A percentile compares a stretch with the other conserved stretches of the same genome.
These are phyloP conservation scores for Barnettozyma pratensis DNA, from an alignment of 805 yeast genomes.

Conservation along the genomic window DNA sequence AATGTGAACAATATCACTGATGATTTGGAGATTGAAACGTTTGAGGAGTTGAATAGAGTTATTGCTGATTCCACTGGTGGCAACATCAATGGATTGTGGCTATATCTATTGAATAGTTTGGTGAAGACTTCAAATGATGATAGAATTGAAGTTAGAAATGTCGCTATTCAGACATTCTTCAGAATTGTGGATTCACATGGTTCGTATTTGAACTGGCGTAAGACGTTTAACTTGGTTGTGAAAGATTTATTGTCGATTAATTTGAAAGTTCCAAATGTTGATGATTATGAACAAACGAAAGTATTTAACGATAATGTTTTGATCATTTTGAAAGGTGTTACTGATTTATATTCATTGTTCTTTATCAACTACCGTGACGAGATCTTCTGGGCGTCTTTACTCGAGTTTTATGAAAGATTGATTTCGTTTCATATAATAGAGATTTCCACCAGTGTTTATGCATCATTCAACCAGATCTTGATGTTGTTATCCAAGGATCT, in stretches of 20 bases:
- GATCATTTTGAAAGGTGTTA: slow-evolving; percentile 60
- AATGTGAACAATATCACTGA: slow-evolving; percentile 3
- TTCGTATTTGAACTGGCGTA: slow-evolving; percentile 54
- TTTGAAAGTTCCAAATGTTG: slow-evolving; percentile 11
- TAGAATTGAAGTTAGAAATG: slow-evolving; percentile 81
- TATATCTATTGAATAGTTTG: slow-evolving; percentile 55
- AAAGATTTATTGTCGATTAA: slow-evolving; percentile 38
- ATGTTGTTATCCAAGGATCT: slow-evolving; percentile 25
- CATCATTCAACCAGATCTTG: slow-evolving; percentile 45
- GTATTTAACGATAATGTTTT: slow-evolving; percentile 60
- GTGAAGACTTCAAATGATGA: slow-evolving; percentile 59
- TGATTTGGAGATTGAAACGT: slow-evolving; percentile 14
- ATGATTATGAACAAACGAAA: slow-evolving; percentile 25
- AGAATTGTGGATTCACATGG: slow-evolving; percentile 76
- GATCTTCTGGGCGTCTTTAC: slow-evolving; percentile 51
- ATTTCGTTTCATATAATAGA: slow-evolving; percentile 42
- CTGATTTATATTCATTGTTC: slow-evolving; percentile 53
- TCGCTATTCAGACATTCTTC: slow-evolving; percentile 84
- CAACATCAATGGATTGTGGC: slow-evolving; percentile 45
- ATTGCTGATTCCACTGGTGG: slow-evolving; percentile 21
- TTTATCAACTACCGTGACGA: slow-evolving; percentile 32
- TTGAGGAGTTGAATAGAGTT: slow-evolving; percentile 23
- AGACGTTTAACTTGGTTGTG: slow-evolving; percentile 61
- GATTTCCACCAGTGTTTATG: slow-evolving; percentile 51
- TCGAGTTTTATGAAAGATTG: slow-evolving; percentile 42